Evolutionary conservation across 176 grass and related monocot genomes (phyloP), one percentile per base, ranked within the genome.

Genomic region (Musa acuminata): DNA sequence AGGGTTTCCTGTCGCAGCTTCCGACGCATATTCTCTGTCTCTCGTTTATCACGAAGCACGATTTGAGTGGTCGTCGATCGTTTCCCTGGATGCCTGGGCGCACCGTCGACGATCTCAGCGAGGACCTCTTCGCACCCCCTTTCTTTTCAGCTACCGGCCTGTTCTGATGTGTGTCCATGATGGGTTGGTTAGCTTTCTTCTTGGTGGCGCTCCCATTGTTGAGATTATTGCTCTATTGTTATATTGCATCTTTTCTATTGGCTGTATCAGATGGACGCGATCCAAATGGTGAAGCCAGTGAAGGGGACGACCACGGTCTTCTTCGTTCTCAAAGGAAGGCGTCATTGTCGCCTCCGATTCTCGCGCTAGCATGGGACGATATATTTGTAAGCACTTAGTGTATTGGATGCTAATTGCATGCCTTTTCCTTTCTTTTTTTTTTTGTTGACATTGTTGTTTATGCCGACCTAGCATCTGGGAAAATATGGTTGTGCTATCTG

Each of bases 291-390:
- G 64, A 90, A 92, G 69, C 75, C 82, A 6, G 89, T 87, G 22
- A 92, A 84, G 69, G 93, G 93, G 0, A 92, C 90, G 14, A 97
- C 93, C 49, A 97, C 93, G 48, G 90, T 97, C 55, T 84, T 90
- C 1, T 97, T 90, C 79, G 85, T 92, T 72, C 92, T 93, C 82
- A 89, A 6, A 97, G 75, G 87, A 87, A 76, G 93, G 93, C 29
- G 90, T 93, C 67, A 93, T 93, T 71, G 93, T 97, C 65, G 93
- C 93, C 10, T 87, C 93, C n/a, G 87, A 97, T 79, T 92, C 93
- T 52, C 65, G 93, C 8, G 93, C 93, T 72, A 97, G 87, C 83
- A 97, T 97, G 93, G 93, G 90, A 74, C 90, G 87, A 55, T 92
- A 97, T 76, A 92, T 97, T 62, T 97, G 93, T 97, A 67, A 92